Percentiles rank a stretch among this genome's conserved stretches.
phyloP scores from a whole-genome alignment of 2,329 filamentous ascomycete genomes.

The Trichoderma pleuroti region DNA sequence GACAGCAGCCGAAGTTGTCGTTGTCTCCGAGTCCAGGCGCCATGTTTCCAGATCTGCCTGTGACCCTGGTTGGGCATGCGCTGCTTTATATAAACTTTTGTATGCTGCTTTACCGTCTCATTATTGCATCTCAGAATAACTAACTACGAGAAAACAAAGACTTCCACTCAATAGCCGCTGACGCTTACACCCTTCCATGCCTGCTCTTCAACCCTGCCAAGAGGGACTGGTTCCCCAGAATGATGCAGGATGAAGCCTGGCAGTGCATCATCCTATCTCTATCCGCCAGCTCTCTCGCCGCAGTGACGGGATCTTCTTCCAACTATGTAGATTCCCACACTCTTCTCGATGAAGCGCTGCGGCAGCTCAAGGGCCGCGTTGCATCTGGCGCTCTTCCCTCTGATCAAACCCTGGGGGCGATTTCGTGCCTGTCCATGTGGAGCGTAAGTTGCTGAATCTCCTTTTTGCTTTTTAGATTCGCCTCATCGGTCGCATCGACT shows the following conservation, averaged over 20 bases:
- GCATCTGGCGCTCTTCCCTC: background rate
- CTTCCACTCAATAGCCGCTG: constrained; percentile 7
- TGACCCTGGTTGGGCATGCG: background rate
- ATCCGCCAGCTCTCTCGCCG: background rate
- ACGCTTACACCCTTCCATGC: constrained; percentile 4
- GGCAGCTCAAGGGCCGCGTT: background rate
- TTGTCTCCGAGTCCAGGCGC: background rate
- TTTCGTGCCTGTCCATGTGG: constrained; percentile 6
- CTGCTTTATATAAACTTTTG: constrained; percentile 13
- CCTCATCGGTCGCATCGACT: background rate
- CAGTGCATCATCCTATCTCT: constrained; percentile 10
- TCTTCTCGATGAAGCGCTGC: constrained; percentile 5
- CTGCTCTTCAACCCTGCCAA: constrained; percentile 10
- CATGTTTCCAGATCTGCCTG: background rate
- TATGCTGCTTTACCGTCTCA: background rate
- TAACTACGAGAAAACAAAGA: background rate
- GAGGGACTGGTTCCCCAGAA: constrained; percentile 10
- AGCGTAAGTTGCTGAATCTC: background rate
- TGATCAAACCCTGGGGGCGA: constrained; percentile 7
- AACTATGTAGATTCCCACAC: background rate
- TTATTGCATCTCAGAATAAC: background rate
- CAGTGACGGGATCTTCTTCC: background rate
- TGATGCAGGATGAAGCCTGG: constrained; percentile 11
- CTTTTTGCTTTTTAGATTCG: background rate
- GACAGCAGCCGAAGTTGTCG: background rate